Conservation (phyloP, 139 green algal genomes). For the Coccomyxa sp. region DNA sequence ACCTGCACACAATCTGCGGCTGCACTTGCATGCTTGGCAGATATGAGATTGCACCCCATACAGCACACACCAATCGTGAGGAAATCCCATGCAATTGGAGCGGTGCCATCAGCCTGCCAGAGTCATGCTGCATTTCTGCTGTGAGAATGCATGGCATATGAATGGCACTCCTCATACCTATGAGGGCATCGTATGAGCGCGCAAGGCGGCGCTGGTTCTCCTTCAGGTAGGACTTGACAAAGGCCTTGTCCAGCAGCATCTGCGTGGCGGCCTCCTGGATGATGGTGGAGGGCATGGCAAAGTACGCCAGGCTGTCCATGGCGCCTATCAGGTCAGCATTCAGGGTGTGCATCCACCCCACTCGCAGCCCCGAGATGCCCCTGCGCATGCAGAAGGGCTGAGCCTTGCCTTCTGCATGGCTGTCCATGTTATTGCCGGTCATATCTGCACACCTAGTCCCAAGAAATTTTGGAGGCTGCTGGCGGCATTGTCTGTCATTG, state of each 20-base stretch:
- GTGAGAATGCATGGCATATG: too few species aligned
- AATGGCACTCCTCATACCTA: slow-evolving; percentile 16
- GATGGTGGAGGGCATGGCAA: slow-evolving; percentile 34
- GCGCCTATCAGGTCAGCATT: slow-evolving; percentile 33
- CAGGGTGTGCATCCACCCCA: slow-evolving; percentile 59
- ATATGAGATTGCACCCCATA: too few species aligned
- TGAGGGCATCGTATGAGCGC: slow-evolving; percentile 38
- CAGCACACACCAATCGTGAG: too few species aligned
- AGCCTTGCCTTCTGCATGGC: too few species aligned
- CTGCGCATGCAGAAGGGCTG: not conserved
- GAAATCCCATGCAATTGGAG: not conserved
- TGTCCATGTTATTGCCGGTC: too few species aligned
- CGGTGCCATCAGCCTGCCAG: too few species aligned
- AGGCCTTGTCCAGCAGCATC: slow-evolving; percentile 47
- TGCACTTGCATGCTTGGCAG: too few species aligned
- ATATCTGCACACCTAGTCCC: not conserved
- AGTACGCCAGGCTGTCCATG: slow-evolving; percentile 52
- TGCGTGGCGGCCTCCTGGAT: slow-evolving; percentile 34
- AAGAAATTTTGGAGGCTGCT: not conserved
- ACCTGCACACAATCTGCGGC: not conserved
- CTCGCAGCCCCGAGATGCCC: slow-evolving; percentile 49
- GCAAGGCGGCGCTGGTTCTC: slow-evolving; percentile 45
- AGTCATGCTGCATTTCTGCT: too few species aligned
- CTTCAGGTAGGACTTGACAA: slow-evolving; percentile 41
- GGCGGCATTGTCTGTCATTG: too few species aligned